These are phyloP conservation scores for Agrocybe pediades DNA, from an alignment of 768 basidiomycete genomes.

Conservation along the genomic window DNA sequence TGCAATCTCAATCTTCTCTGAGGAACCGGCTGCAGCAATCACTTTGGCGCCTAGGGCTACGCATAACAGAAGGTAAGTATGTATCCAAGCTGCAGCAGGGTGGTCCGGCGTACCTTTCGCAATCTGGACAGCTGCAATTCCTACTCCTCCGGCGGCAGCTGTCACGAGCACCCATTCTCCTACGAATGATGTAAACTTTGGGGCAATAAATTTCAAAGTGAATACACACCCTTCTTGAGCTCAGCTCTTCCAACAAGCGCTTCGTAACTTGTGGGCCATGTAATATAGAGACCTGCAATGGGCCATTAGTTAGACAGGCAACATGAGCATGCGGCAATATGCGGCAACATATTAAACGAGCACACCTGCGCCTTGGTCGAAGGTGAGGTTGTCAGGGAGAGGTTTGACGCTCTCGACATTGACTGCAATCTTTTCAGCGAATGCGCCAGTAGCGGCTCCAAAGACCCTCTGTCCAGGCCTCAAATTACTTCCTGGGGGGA, in stretches of 20 bases:
- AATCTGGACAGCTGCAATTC: slow-evolving; percentile 88
- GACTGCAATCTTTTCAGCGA: slow-evolving; percentile 73
- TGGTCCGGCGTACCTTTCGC: slow-evolving; percentile 89
- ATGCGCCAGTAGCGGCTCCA: slow-evolving; percentile 78
- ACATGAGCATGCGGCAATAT: neutral
- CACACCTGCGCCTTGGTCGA: slow-evolving; percentile 84
- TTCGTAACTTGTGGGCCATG: slow-evolving; percentile 93
- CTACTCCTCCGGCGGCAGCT: slow-evolving; percentile 96
- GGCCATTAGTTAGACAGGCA: neutral
- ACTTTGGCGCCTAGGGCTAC: slow-evolving; percentile 89
- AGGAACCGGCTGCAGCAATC: slow-evolving; percentile 88
- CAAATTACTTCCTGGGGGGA: slow-evolving; percentile 78
- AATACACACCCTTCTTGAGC: slow-evolving; percentile 63
- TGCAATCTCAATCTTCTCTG: slow-evolving; percentile 77
- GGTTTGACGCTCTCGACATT: slow-evolving; percentile 52
- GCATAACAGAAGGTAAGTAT: neutral
- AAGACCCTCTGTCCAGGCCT: slow-evolving; percentile 88
- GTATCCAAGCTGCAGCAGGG: no score
- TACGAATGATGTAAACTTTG: slow-evolving; percentile 21
- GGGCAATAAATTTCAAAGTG: neutral
- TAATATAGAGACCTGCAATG: slow-evolving; percentile 72
- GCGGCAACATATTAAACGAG: slow-evolving; percentile 10
- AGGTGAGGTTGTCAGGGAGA: slow-evolving; percentile 76
- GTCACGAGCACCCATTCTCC: slow-evolving; percentile 93
- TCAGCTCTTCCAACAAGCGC: slow-evolving; percentile 85